A percentile compares a stretch with the other conserved stretches of the same genome.
These are phyloP conservation scores for Boletus eberwhitei DNA, from an alignment of 768 basidiomycete genomes.

Conservation along the genomic window DNA sequence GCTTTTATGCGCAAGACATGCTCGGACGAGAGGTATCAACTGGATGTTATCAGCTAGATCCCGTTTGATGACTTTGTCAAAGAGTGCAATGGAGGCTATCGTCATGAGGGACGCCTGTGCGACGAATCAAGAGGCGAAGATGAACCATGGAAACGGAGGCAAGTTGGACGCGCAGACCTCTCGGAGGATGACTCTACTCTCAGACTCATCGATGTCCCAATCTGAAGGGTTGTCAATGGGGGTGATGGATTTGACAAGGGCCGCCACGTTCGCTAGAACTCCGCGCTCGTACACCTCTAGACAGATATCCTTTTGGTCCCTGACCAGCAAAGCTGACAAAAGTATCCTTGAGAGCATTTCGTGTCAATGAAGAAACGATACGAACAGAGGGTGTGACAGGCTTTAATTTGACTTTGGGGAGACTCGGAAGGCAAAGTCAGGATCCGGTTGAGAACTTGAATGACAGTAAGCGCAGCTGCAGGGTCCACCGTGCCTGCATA, in stretches of 20 bases:
- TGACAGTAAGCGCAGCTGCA: conserved; percentile 52
- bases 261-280: conserved; percentile 52
- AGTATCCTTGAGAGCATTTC: background rate
- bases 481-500: conserved; percentile 39
- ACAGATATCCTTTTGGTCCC: conserved; percentile 67
- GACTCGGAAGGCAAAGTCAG: conserved; percentile 43
- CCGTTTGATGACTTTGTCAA: conserved; percentile 69
- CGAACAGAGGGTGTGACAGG: conserved; percentile 76
- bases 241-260: conserved; percentile 51
- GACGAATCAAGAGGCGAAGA: background rate
- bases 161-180: conserved; percentile 44
- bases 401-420: conserved; percentile 50
- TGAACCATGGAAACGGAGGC: background rate
- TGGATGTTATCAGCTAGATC: conserved; percentile 58
- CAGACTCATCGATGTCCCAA: conserved; percentile 71
- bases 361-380: conserved; percentile 8
- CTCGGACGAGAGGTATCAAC: conserved; percentile 52
- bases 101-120: conserved; percentile 68
- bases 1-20: conserved; percentile 56
- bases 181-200: conserved; percentile 50
- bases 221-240: conserved; percentile 44
- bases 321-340: conserved; percentile 56
- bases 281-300: conserved; percentile 69
- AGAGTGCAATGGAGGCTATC: conserved; percentile 69
- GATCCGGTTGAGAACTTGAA: conserved; percentile 66